A percentile compares a stretch with the other conserved stretches of the same genome.
Evolutionary conservation across 2,329 filamentous ascomycete genomes (phyloP).

Genomic region (Colletotrichum sp.): DNA sequence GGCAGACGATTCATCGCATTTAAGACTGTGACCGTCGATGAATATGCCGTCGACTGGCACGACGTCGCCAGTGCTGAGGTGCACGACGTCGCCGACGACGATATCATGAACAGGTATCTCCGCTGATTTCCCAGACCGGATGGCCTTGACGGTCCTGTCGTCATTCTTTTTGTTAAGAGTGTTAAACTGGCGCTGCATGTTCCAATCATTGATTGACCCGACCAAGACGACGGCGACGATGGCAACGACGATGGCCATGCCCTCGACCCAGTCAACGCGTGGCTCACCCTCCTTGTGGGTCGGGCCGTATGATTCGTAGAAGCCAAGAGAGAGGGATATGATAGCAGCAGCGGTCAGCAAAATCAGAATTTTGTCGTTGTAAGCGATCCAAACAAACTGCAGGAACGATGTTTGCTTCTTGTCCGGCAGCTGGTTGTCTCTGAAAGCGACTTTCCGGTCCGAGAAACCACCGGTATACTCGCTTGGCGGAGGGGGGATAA

Average conservation of each 20-base stretch:
- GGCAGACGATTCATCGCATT: slow-evolving; percentile 73
- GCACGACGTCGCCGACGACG: slow-evolving; percentile 69
- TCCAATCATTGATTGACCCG: slow-evolving; percentile 66
- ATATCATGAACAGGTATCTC: slow-evolving; percentile 68
- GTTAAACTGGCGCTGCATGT: slow-evolving; percentile 66
- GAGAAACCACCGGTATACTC: slow-evolving; percentile 29
- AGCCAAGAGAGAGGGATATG: slow-evolving; percentile 70
- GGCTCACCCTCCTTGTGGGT: slow-evolving; percentile 43
- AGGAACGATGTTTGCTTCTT: slow-evolving; percentile 65
- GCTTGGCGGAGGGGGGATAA: slow-evolving; percentile 12
- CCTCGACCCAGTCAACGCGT: slow-evolving; percentile 66
- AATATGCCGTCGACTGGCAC: slow-evolving; percentile 71
- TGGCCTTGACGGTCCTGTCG: slow-evolving; percentile 65
- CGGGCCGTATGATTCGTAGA: slow-evolving; percentile 68
- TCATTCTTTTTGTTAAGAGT: slow-evolving; percentile 64
- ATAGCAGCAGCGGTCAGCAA: slow-evolving; percentile 71
- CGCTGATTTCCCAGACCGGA: slow-evolving; percentile 67
- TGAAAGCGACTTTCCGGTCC: slow-evolving; percentile 65
- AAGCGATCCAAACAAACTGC: slow-evolving; percentile 69
- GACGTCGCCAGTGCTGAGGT: slow-evolving; percentile 72
- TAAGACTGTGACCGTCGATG: slow-evolving; percentile 67
- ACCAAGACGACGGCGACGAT: slow-evolving; percentile 67
- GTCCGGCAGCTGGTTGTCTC: slow-evolving; percentile 63
- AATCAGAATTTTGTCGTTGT: slow-evolving; percentile 77
- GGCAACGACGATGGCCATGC: slow-evolving; percentile 65